Base-by-base conservation (phyloP, 148 eudicot species). In the Rhododendron mucronatum region DNA sequence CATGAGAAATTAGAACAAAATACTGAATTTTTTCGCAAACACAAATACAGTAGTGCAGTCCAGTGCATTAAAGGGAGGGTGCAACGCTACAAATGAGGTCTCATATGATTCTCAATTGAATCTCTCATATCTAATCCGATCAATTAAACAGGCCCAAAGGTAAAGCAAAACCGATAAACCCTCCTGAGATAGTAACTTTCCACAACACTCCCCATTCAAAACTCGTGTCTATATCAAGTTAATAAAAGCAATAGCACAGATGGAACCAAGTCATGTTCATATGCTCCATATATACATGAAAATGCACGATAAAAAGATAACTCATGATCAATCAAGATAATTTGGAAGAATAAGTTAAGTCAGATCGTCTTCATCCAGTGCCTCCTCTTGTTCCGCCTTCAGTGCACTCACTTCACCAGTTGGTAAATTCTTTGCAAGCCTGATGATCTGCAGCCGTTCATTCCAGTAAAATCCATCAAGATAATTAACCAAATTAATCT, bases 381-480 rank as follows among this genome's bases (percentile, higher is more conserved):
- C 90, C 8, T 91, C 94, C 73, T 88, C 94, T 4, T 90, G 75
- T 39, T 89, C 94, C 67, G 84, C 83, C 89, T 89, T 92, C 44
- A 91, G 55, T 18, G 50, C 88, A 50, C 89, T 85, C 16, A 94
- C 90, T 82, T 96, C 97, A 20, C 98, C 97, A 5, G 92, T 93
- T 45, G 98, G 98, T 89, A 96, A 84, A 88, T 96, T 93, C 88
- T 93, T 92, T 45, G 96, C 96, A 84, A 96, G 93, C 93, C 89
- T 94, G 88, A 96, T 89, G 84, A 92, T 85, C 94, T 93, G 89
- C 85, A 84, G 15, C 63, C 78, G 63, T 77, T 57, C 71, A 59
- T 18, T 53, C 71, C 14, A 63, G 84, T 48, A 50, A 69, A 30
- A 65, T 81, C 81, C 7, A 81, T 37, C 84, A 59, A 33, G 4